These are phyloP conservation scores for Alternaria alternata DNA, from an alignment of 2,329 filamentous ascomycete genomes.

Conservation along the genomic window DNA sequence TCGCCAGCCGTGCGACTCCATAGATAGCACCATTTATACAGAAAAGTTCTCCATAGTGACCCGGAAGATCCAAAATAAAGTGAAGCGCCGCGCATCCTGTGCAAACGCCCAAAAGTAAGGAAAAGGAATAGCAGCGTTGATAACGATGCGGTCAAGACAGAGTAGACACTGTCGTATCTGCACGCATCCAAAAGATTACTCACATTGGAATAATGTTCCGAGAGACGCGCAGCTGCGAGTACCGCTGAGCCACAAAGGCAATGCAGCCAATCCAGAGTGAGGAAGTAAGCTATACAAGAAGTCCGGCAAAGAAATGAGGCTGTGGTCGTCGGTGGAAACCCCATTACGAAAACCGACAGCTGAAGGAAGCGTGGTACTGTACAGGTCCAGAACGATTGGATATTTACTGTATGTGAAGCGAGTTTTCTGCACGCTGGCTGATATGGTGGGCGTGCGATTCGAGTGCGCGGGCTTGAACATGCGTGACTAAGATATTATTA, in stretches of 20 bases:
- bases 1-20: not conserved
- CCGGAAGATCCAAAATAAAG: not conserved
- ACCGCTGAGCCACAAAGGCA: not conserved
- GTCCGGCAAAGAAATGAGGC: not conserved
- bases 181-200: not conserved
- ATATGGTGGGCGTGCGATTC: slow-evolving; percentile 71
- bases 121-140: not conserved
- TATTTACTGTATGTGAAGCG: slow-evolving; percentile 45
- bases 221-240: not conserved
- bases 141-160: not conserved
- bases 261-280: not conserved
- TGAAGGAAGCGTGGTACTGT: slow-evolving; percentile 23
- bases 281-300: slow-evolving; percentile 15
- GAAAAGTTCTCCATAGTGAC: not conserved
- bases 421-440: slow-evolving; percentile 66
- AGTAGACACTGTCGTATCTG: not conserved
- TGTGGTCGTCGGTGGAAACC: not conserved
- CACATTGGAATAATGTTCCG: not conserved
- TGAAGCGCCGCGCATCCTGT: not conserved
- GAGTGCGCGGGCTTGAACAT: slow-evolving; percentile 71
- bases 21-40: not conserved
- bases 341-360: not conserved
- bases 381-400: slow-evolving; percentile 20
- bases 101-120: not conserved
- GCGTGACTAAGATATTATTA: slow-evolving; percentile 63